phyloP scores from a whole-genome alignment of 768 basidiomycete species.

The Tricholoma saponaceum region DNA sequence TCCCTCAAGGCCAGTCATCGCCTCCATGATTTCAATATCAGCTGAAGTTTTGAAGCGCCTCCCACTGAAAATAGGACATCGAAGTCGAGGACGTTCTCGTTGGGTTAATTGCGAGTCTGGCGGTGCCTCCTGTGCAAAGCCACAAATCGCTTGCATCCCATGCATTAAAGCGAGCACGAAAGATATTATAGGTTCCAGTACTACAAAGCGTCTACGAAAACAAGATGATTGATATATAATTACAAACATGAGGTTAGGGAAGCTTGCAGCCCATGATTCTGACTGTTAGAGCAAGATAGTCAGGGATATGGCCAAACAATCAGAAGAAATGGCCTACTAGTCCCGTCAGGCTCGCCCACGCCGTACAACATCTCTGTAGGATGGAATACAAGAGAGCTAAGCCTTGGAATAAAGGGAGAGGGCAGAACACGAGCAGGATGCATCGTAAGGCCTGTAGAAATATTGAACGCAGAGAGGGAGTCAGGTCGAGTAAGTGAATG shows the following conservation, averaged over 20 bases:
- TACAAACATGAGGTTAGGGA: conserved; percentile 11
- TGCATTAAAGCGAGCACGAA: not conserved
- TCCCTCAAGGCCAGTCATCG: no score
- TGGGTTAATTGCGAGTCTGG: no score
- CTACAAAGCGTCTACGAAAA: conserved; percentile 6
- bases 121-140: no score
- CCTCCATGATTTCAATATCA: no score
- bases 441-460: conserved; percentile 51
- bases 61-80: no score
- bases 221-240: conserved; percentile 16
- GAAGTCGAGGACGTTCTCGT: no score
- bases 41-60: no score
- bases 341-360: conserved; percentile 69
- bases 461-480: conserved; percentile 39
- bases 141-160: not conserved
- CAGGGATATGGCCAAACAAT: conserved; percentile 1
- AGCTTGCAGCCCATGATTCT: conserved; percentile 59
- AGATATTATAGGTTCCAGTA: not conserved
- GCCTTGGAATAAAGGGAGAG: conserved; percentile 57
- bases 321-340: conserved; percentile 30
- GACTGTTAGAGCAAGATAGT: conserved; percentile 28
- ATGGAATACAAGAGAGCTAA: conserved; percentile 72
- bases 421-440: conserved; percentile 53
- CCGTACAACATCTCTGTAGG: conserved; percentile 84
- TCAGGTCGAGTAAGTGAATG: conserved; percentile 46